Evolutionary conservation across 1,284 basidiomycete genomes (phyloP), one percentile per base, ranked within the genome.

Genomic region (Psilocybe mexicana): DNA sequence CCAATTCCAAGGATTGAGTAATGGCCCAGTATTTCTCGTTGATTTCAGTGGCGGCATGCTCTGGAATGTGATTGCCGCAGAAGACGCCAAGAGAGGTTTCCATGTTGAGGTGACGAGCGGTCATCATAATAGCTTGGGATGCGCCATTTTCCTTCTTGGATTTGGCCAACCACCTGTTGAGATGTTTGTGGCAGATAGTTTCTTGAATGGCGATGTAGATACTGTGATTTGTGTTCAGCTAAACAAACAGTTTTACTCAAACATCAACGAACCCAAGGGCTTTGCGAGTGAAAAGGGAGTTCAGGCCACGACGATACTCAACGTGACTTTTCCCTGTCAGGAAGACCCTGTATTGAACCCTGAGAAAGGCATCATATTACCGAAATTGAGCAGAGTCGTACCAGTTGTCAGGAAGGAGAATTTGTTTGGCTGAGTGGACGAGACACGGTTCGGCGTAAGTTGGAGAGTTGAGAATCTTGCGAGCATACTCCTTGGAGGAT

Each of bases 1-100:
- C 96, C 57, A 99, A 90, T 74, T 99, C 94, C 46, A 99, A 88
- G 1, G 96, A 94, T 65, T 88, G 79, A 14, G 96, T 98, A 74
- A 99, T 97, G 61, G 84, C 81, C 96, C 96, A 99, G 79, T 98
- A 99, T 73, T 94, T 94, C 65, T 93, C 88, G 69, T 85, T 91
- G 69, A 99, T 95, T 71, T 94, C 90, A 35, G 78, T 69, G 36
- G 89, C 85, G 46, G 90, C 93, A 10, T 86, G 75, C 10, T 93
- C 88, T 30, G 92, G 85, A 65, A 99, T 90, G 74, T 99, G 93
- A 63, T 82, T 78, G 43, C 96, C 96, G 69, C 96, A 93, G 77
- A 99, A 99, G 57, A 98, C 96, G 54, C 88, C 86, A 33, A 99
- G 86, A 10, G 96, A 98, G 2, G 95, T 96, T 65, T 96, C 92